phyloP scores from a whole-genome alignment of 2,329 filamentous ascomycete species.

The Albophoma yamanashiensis region DNA sequence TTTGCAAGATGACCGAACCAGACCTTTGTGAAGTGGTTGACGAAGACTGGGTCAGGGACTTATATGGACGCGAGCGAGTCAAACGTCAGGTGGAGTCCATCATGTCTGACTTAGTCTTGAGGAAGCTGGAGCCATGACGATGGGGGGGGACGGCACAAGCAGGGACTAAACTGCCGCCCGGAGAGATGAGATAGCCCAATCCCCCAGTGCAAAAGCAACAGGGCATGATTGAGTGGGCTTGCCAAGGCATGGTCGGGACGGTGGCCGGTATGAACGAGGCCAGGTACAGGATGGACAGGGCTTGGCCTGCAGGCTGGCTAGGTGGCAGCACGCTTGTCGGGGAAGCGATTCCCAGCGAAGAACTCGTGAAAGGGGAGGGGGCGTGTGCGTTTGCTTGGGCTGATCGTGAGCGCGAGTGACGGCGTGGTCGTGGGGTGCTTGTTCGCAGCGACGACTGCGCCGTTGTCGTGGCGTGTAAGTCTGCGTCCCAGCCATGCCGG shows the following conservation, averaged over 20 bases:
- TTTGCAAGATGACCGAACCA: not conserved
- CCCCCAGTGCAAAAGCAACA: constrained; percentile 1
- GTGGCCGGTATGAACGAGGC: not conserved
- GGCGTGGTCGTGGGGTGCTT: not conserved
- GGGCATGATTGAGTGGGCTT: not conserved
- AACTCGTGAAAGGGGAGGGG: not conserved
- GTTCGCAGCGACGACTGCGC: not conserved
- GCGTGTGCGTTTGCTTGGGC: not conserved
- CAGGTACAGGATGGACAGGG: not conserved
- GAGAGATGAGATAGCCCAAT: constrained; percentile 2
- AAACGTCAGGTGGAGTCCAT: constrained; percentile 3
- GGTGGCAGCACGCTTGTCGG: constrained; percentile 1
- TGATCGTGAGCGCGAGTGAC: not conserved
- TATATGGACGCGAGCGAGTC: constrained; percentile 2
- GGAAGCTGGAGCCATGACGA: constrained; percentile 2
- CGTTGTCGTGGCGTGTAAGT: not conserved
- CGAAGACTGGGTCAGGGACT: constrained; percentile 1
- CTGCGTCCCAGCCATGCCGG: not conserved
- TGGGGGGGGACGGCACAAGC: not conserved
- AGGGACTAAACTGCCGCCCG: constrained; percentile 5
- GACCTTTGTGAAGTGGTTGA: not conserved
- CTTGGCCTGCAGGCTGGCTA: not conserved
- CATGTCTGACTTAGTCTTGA: constrained; percentile 1
- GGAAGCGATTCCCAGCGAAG: constrained; percentile 1
- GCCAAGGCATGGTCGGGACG: not conserved